Evolutionary conservation across 331 rosid genomes (phyloP), one percentile per base, ranked within the genome.

Genomic region (Prunus yedoensis): DNA sequence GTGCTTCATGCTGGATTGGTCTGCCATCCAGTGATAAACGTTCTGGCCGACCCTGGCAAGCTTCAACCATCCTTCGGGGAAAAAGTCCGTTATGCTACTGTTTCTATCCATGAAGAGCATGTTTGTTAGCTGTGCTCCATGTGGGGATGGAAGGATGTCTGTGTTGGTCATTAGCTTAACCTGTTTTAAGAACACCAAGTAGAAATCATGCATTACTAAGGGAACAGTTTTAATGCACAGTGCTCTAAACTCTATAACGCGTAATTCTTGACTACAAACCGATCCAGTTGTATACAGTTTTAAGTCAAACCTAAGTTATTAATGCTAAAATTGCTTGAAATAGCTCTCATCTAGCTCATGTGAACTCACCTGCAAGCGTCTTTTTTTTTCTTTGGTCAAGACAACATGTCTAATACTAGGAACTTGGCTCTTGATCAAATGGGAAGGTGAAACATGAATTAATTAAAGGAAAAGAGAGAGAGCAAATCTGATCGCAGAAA

Each of bases 31-130:
- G 68, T 50, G 83, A 66, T 70, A 25, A 3, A 60, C 83, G 27
- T 74, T 81, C 58, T 59, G 83, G 28, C 81, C 88, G 4, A 23
- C 20, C 11, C 88, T 77, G 3, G 85, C 88, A 7, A 70, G 79
- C 81, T 78, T 81, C 45, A 71, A 47, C 85, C 85, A 78, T 14
- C 88, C 79, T 45, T 61, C 65, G 28, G 88, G 82, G 62, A 79
- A 85, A 54, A 81, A 81, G 38, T 81, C 82, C 86, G 81, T 78
- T 4, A 81, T 7, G 67, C 77, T 75, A 20, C 84, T 76, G 53
- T 79, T 66, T 68, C 77, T 60, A 57, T 85, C 79, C 84, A 75
- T 78, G 68, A 81, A 78, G 5, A 78, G 15, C 81, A 71, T 71
- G 82, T 81, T 78, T 12, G 79, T 85, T 20, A 68, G 61, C 70